Conservation (phyloP, 2,329 filamentous ascomycete species). For the Calonectria pauciramosa region DNA sequence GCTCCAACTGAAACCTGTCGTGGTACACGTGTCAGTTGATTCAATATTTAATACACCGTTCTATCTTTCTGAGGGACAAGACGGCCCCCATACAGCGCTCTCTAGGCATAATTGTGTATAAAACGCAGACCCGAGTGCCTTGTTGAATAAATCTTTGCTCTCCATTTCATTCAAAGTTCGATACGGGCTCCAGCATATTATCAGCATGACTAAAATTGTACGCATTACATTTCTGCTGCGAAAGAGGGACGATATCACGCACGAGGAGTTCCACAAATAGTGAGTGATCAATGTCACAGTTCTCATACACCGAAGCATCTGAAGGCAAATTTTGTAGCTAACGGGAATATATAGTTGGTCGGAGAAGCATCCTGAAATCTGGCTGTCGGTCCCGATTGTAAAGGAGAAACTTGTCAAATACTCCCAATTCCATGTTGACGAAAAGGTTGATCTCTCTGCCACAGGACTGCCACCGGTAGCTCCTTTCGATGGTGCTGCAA, state of each 20-base stretch:
- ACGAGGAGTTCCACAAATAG: conserved; percentile 1
- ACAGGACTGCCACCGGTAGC: background rate
- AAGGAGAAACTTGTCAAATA: background rate
- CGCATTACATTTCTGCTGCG: background rate
- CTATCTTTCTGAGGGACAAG: too few relatives aligned
- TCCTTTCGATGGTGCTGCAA: background rate
- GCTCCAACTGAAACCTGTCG: too few relatives aligned
- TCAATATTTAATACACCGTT: too few relatives aligned
- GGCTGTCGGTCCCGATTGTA: background rate
- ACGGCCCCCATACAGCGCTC: too few relatives aligned
- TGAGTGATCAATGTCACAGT: background rate
- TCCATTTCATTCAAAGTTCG: too few relatives aligned
- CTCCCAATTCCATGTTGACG: background rate
- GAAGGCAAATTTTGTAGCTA: background rate
- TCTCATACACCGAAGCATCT: background rate
- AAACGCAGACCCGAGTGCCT: too few relatives aligned
- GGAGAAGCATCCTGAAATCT: background rate
- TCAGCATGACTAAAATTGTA: background rate
- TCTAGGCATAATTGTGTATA: too few relatives aligned
- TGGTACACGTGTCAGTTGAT: too few relatives aligned
- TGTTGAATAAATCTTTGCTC: too few relatives aligned
- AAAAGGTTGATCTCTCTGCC: background rate
- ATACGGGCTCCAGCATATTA: background rate
- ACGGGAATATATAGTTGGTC: background rate
- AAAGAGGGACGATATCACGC: background rate